Conservation (phyloP, 192 early-diverging fungal genomes). For the Entrophospora sp. region DNA sequence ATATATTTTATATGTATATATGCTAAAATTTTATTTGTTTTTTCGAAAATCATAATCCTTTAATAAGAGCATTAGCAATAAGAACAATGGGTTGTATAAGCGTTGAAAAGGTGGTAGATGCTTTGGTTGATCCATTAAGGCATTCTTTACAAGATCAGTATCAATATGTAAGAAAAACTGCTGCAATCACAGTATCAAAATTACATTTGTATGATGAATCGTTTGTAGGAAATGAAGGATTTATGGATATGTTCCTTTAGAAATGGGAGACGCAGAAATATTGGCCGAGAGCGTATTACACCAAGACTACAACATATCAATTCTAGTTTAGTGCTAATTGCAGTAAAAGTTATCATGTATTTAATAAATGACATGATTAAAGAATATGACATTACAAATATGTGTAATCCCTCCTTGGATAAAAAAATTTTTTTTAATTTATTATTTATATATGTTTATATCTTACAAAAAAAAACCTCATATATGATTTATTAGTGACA, state of each 20-base stretch:
- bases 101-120: slow-evolving; percentile 82
- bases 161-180: slow-evolving; percentile 96
- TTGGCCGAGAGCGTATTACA: slow-evolving; percentile 80
- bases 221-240: slow-evolving; percentile 78
- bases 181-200: slow-evolving; percentile 90
- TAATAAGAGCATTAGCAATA: slow-evolving; percentile 91
- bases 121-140: slow-evolving; percentile 77
- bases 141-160: slow-evolving; percentile 77
- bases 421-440: slow-evolving; percentile 16
- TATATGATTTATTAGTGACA: slow-evolving; percentile 53
- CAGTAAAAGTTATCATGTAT: slow-evolving; percentile 86
- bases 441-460: slow-evolving; percentile 14
- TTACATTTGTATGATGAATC: slow-evolving; percentile 81
- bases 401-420: slow-evolving; percentile 83
- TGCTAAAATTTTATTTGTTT: not conserved
- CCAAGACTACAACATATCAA: slow-evolving; percentile 93
- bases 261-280: slow-evolving; percentile 79
- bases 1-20: not conserved
- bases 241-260: slow-evolving; percentile 91
- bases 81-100: slow-evolving; percentile 96
- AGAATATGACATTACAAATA: slow-evolving; percentile 58
- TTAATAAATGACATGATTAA: slow-evolving; percentile 90
- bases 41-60: slow-evolving; percentile 76
- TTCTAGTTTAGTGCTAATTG: slow-evolving; percentile 78
- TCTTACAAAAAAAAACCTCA: too few relatives aligned